Evolutionary conservation across 441 rosid genomes (phyloP).

Genomic region (Syzygium malaccense): DNA sequence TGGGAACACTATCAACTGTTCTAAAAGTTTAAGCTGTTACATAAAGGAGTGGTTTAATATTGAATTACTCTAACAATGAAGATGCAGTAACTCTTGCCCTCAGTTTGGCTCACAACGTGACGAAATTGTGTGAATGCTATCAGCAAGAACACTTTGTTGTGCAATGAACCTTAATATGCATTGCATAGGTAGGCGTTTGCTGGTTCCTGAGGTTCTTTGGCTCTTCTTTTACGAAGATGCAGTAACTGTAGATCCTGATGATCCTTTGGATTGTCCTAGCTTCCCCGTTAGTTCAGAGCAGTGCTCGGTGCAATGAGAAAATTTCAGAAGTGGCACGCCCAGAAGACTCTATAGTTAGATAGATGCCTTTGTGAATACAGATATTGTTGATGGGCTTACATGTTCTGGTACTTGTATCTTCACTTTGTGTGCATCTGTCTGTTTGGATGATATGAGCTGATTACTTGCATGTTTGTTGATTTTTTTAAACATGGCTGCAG

Average conservation of each 20-base stretch:
- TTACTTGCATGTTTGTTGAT: background rate
- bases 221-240: too few relatives aligned
- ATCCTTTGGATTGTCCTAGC: slow-evolving; percentile 41
- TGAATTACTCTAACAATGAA: too few relatives aligned
- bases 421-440: background rate
- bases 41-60: too few relatives aligned
- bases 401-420: background rate
- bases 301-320: slow-evolving; percentile 71
- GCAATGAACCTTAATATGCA: slow-evolving; percentile 45
- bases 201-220: too few relatives aligned
- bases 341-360: slow-evolving; percentile 46
- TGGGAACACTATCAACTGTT: too few relatives aligned
- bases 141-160: slow-evolving; percentile 61
- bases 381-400: background rate
- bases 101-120: too few relatives aligned
- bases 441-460: background rate
- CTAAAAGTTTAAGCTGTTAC: too few relatives aligned
- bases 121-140: slow-evolving; percentile 29
- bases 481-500: slow-evolving; percentile 32
- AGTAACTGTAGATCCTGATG: slow-evolving; percentile 36
- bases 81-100: slow-evolving; percentile 44
- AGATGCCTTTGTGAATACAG: background rate
- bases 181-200: too few relatives aligned
- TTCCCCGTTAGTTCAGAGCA: slow-evolving; percentile 55
- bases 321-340: slow-evolving; percentile 89